Conservation (phyloP, 148 eudicot genomes). For the Fagopyrum esculentum region DNA sequence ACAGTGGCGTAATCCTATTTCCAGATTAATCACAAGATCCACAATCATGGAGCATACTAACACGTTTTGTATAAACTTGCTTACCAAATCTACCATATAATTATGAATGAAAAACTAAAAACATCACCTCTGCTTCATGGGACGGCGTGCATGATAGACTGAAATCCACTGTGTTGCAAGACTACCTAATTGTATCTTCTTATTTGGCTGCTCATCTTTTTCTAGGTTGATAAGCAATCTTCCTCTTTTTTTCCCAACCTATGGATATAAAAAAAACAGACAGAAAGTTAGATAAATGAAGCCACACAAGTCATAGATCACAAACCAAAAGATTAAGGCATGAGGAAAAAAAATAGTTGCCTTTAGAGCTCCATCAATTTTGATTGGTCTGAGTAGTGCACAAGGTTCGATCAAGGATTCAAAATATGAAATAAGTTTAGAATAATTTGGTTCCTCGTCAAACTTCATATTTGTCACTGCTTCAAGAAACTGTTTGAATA, state of each 20-base stretch:
- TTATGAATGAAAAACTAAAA: background rate
- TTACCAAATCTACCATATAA: no score
- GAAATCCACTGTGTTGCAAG: constrained; percentile 98
- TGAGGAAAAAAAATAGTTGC: constrained; percentile 16
- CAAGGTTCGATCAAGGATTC: constrained; percentile 81
- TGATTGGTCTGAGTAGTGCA: constrained; percentile 67
- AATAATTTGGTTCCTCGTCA: constrained; percentile 86
- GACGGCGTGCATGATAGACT: constrained; percentile 89
- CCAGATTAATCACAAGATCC: constrained; percentile 2
- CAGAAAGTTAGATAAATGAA: background rate
- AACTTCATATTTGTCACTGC: constrained; percentile 88
- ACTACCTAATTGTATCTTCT: constrained; percentile 76
- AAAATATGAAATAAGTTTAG: constrained; percentile 72
- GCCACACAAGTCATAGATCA: background rate
- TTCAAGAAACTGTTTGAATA: constrained; percentile 81
- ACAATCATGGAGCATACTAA: background rate
- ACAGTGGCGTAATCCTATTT: background rate
- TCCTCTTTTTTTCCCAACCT: constrained; percentile 91
- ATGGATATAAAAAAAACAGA: background rate
- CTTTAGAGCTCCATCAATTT: constrained; percentile 89
- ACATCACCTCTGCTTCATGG: constrained; percentile 81
- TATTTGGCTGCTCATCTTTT: constrained; percentile 87
- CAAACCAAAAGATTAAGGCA: background rate
- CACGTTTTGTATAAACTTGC: background rate
- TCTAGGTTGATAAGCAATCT: constrained; percentile 79